A percentile compares a stretch with the other conserved stretches of the same genome.
Conservation (phyloP, 2,329 filamentous ascomycete genomes). For the Pseudofabraea citricarpa region DNA sequence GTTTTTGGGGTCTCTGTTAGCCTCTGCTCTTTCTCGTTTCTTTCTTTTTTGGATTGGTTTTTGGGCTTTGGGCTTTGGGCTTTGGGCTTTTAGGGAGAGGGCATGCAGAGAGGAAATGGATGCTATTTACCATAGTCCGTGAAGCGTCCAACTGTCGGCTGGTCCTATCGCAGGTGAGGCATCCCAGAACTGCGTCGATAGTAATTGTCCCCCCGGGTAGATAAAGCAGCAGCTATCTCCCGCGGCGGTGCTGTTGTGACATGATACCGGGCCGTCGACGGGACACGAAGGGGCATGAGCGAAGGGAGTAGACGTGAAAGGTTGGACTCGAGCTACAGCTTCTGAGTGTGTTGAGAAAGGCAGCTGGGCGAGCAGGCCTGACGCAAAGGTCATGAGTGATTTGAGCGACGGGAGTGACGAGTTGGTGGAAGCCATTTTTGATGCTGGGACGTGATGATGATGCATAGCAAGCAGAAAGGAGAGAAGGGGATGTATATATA, state of each 20-base stretch:
- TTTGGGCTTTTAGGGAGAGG: not conserved
- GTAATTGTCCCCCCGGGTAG: conserved; percentile 62
- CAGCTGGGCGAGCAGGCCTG: conserved; percentile 18
- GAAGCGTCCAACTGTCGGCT: conserved; percentile 67
- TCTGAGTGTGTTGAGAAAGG: conserved; percentile 12
- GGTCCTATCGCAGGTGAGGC: conserved; percentile 58
- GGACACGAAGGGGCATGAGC: conserved; percentile 22
- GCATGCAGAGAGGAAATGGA: not conserved
- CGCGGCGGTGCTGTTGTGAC: conserved; percentile 54
- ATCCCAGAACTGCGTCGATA: conserved; percentile 77
- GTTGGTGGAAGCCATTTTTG: not conserved
- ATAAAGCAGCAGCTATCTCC: conserved; percentile 69
- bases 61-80: no score
- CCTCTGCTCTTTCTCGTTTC: not conserved
- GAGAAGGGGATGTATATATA: not conserved
- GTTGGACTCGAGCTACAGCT: not conserved
- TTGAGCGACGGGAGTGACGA: conserved; percentile 15
- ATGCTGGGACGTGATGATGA: not conserved
- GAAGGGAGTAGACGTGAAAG: conserved; percentile 6
- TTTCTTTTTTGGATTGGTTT: no score
- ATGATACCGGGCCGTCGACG: conserved; percentile 42
- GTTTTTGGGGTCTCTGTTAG: not conserved
- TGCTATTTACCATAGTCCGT: conserved; percentile 50
- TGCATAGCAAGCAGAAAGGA: not conserved
- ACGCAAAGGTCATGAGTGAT: conserved; percentile 18